Evolutionary conservation across 1,139 yeast genomes (phyloP), one percentile per base, ranked within the genome.

Genomic region (Nakaseomyces uthaithaninus): DNA sequence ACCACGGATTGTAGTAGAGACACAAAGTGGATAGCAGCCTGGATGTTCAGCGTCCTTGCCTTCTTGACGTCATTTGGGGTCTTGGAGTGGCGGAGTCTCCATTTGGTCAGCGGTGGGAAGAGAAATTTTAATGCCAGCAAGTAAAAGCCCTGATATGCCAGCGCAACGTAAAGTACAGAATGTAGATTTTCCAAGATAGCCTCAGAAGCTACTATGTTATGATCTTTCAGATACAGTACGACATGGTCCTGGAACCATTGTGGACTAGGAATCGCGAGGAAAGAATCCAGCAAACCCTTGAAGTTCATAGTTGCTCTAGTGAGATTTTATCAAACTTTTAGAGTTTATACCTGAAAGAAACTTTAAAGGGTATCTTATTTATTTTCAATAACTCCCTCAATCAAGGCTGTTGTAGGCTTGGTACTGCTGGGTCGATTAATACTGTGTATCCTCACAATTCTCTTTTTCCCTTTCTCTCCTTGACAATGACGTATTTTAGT

Each of bases 1-100:
- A 59, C 51, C 7, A 58, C 12, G 14, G 59, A 52, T 45, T 60
- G 64, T 14, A 59, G 44, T 34, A 58, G 49, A 8, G 63, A 58
- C 7, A 60, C 60, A 14, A 57, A 46, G 42, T 57, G 64, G 36
- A 60, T 51, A 4, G 61, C 49, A 19, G 58, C 46, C 43, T 60
- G 63, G 37, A 49, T 51, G 27, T 50, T 44, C 36, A 58, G 39
- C 10, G 42, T 27, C 30, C 46, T 36, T 5, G 30, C 43, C 27
- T 45, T 42, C 17, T 38, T 38, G 19, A 39, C 28, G 26, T 44
- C 39, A 15, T 25, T 14, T 6, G 33, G 39, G 23, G 10, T 23
- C 20, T 37, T 30, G n/a, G 33, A 17, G 27, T 39, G 38, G 4
- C 41, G 27, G 15, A 48, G 37, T 28, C 48, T 45, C 43, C 48